These are phyloP conservation scores for Kazachstania taianensis DNA, from an alignment of 805 yeast species.

Conservation along the genomic window DNA sequence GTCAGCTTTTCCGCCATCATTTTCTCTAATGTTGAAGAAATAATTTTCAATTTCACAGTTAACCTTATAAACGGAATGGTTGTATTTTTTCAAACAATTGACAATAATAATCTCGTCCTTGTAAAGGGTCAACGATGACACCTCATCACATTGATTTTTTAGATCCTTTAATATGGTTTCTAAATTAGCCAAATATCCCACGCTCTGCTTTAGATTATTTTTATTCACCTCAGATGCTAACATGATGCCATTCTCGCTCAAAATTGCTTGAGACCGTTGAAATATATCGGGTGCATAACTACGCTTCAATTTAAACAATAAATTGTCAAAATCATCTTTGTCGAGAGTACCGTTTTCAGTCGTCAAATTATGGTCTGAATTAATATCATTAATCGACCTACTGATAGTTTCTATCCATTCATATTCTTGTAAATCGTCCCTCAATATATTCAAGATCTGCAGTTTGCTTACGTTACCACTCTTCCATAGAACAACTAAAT, in stretches of 20 bases:
- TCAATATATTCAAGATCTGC: slow-evolving; percentile 27
- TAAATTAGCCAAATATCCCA: slow-evolving; percentile 56
- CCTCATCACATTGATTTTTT: slow-evolving; percentile 48
- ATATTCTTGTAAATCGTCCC: slow-evolving; percentile 16
- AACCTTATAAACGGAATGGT: slow-evolving; percentile 22
- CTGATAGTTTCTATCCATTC: slow-evolving; percentile 24
- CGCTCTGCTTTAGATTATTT: slow-evolving; percentile 13
- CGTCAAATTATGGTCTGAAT: slow-evolving; percentile 33
- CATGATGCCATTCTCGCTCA: slow-evolving; percentile 18
- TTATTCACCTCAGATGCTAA: slow-evolving; percentile 12
- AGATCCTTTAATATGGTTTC: slow-evolving; percentile 66
- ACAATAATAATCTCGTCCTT: slow-evolving; percentile 24
- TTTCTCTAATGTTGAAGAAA: slow-evolving; percentile 17
- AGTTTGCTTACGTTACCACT: slow-evolving; percentile 46
- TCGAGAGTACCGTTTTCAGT: slow-evolving; percentile 34
- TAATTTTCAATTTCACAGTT: slow-evolving; percentile 23
- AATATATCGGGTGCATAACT: slow-evolving; percentile 44
- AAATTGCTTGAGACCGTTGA: slow-evolving; percentile 33
- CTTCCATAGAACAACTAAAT: slow-evolving; percentile 47
- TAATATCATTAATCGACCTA: slow-evolving; percentile 24
- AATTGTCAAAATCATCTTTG: slow-evolving; percentile 28
- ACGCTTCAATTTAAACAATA: slow-evolving; percentile 39
- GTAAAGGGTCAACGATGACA: slow-evolving; percentile 40
- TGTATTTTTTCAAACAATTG: slow-evolving; percentile 26
- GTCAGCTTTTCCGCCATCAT: slow-evolving; percentile 13